Evolutionary conservation across 768 basidiomycete species (phyloP).

Genomic region (Auriscalpium orientale): DNA sequence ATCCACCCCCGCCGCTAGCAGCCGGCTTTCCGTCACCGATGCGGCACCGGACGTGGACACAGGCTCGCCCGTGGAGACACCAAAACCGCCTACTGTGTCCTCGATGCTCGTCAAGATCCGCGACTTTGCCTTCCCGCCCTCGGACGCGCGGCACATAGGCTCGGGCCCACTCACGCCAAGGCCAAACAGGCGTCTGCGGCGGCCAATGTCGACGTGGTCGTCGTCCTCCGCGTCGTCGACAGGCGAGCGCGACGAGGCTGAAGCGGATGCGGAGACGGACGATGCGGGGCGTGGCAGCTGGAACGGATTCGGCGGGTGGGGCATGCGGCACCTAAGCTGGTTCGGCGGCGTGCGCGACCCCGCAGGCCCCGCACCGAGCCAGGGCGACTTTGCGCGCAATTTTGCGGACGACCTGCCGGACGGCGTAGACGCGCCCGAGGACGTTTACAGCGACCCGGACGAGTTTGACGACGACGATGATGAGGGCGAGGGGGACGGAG

Average conservation of each 20-base stretch:
- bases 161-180: slow-evolving; percentile 34
- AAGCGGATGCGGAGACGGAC: slow-evolving; percentile 18
- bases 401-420: slow-evolving; percentile 29
- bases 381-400: slow-evolving; percentile 40
- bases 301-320: slow-evolving; percentile 33
- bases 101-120: slow-evolving; percentile 34
- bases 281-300: slow-evolving; percentile 3
- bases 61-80: slow-evolving; percentile 2
- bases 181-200: slow-evolving; percentile 27
- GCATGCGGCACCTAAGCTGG: slow-evolving; percentile 37
- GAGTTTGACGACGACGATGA: slow-evolving; percentile 21
- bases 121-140: slow-evolving; percentile 38
- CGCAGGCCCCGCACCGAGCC: slow-evolving; percentile 26
- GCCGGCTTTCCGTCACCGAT: background rate
- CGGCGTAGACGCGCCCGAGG: slow-evolving; percentile 16
- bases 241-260: slow-evolving; percentile 19
- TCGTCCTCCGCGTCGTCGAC: slow-evolving; percentile 19
- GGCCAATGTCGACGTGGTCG: slow-evolving; percentile 19
- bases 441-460: slow-evolving; percentile 15
- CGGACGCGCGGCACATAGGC: slow-evolving; percentile 39
- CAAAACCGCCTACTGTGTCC: slow-evolving; percentile 4
- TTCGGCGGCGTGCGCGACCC: slow-evolving; percentile 20
- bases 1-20: slow-evolving; percentile 22
- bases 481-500: slow-evolving; percentile 20
- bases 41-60: slow-evolving; percentile 8